phyloP scores from a whole-genome alignment of 1,284 basidiomycete species.

The Coniferiporia sulphurascens region DNA sequence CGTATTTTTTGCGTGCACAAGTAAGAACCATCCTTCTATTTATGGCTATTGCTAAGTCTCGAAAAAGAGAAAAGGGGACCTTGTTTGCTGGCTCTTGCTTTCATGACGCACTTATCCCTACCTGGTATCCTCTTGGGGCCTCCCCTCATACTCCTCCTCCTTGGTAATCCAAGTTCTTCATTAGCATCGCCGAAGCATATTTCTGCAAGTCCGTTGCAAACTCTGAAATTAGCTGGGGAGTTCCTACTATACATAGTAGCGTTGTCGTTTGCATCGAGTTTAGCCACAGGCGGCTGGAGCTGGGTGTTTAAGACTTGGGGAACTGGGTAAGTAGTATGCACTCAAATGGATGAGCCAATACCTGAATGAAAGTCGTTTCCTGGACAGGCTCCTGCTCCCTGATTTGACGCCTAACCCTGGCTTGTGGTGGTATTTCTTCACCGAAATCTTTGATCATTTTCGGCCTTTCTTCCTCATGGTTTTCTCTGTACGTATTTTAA shows the following conservation, averaged over 20 bases:
- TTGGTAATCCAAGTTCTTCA: slow-evolving; percentile 54
- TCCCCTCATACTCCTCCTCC: slow-evolving; percentile 63
- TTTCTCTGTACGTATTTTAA: slow-evolving; percentile 70
- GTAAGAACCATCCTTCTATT: slow-evolving; percentile 34
- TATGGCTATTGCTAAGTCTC: slow-evolving; percentile 5
- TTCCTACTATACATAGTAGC: slow-evolving; percentile 46
- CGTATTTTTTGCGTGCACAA: slow-evolving; percentile 68
- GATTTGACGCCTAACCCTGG: slow-evolving; percentile 93
- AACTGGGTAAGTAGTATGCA: slow-evolving; percentile 60
- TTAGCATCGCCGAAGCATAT: slow-evolving; percentile 56
- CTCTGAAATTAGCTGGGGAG: slow-evolving; percentile 40
- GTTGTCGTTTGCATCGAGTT: slow-evolving; percentile 45
- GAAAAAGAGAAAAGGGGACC: slow-evolving; percentile 47
- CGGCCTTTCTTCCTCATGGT: slow-evolving; percentile 92
- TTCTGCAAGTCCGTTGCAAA: slow-evolving; percentile 31
- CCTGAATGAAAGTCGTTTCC: background rate
- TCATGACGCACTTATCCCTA: slow-evolving; percentile 66
- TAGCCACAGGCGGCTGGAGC: slow-evolving; percentile 51
- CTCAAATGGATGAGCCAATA: background rate
- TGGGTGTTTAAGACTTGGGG: slow-evolving; percentile 83
- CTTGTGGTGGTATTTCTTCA: slow-evolving; percentile 99
- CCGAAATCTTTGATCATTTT: slow-evolving; percentile 99
- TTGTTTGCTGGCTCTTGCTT: slow-evolving; percentile 60
- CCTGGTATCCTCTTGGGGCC: slow-evolving; percentile 67
- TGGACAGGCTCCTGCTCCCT: slow-evolving; percentile 59